These are phyloP conservation scores for Aspergillus sp. DNA, from an alignment of 2,329 filamentous ascomycete species.

Conservation along the genomic window DNA sequence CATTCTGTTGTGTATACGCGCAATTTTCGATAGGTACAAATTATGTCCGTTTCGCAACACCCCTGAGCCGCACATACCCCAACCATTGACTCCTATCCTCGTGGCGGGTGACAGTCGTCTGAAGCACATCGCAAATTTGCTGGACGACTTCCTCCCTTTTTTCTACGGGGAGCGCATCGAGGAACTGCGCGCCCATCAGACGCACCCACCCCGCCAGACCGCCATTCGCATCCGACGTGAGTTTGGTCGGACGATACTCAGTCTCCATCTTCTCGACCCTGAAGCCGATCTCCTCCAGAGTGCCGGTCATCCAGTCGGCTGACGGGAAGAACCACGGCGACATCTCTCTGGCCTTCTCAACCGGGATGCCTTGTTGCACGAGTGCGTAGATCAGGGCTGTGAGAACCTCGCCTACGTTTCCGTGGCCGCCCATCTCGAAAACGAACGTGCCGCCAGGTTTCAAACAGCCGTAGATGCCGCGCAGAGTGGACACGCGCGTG, in stretches of 20 bases:
- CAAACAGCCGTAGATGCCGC: constrained; percentile 51
- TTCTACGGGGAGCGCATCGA: constrained; percentile 52
- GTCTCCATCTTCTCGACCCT: constrained; percentile 55
- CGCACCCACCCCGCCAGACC: constrained; percentile 66
- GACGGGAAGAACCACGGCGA: constrained; percentile 73
- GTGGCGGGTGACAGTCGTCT: constrained; percentile 54
- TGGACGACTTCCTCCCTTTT: constrained; percentile 52
- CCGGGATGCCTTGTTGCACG: constrained; percentile 48
- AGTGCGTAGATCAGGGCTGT: constrained; percentile 56
- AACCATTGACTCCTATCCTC: constrained; percentile 56
- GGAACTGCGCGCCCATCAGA: constrained; percentile 59
- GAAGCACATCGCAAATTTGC: constrained; percentile 56
- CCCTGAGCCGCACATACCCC: constrained; percentile 47
- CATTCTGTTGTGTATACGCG: neutral
- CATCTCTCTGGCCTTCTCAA: constrained; percentile 48
- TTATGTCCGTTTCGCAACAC: constrained; percentile 34
- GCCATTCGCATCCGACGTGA: constrained; percentile 42
- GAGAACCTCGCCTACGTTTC: constrained; percentile 64
- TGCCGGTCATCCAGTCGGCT: constrained; percentile 53
- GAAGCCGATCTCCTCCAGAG: constrained; percentile 42
- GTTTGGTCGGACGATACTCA: constrained; percentile 62
- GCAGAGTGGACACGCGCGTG: constrained; percentile 53
- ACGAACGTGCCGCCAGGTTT: constrained; percentile 57
- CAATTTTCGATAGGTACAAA: neutral
- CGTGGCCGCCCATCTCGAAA: constrained; percentile 71